Evolutionary conservation across 371 early-diverging fungal species (phyloP).

Genomic region (Batkoa obscura): DNA sequence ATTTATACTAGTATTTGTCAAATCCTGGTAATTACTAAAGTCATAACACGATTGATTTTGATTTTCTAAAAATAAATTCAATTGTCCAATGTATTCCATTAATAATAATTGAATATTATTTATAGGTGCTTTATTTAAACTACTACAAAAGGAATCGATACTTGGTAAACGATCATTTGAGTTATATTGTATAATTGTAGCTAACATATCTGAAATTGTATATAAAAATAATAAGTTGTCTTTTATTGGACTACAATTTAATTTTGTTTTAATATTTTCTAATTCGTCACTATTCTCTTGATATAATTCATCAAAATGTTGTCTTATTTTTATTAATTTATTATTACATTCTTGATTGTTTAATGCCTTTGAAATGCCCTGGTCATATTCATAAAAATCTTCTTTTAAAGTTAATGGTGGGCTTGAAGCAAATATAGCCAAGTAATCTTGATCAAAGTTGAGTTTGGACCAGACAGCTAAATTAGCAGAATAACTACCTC

Average conservation of each 20-base stretch:
- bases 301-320: neutral
- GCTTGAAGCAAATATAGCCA: constrained; percentile 42
- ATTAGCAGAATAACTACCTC: constrained; percentile 51
- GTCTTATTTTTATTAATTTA: neutral
- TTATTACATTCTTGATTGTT: neutral
- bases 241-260: neutral
- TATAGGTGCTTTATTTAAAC: neutral
- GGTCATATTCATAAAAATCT: constrained; percentile 39
- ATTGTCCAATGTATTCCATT: neutral
- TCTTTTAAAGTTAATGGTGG: constrained; percentile 35
- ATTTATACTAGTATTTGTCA: neutral
- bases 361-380: neutral
- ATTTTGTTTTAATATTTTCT: neutral
- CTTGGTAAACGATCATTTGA: neutral
- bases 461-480: constrained; percentile 48
- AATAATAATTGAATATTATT: neutral
- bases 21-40: neutral
- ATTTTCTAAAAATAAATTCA: neutral
- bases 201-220: neutral
- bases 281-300: neutral
- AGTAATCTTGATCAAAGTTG: constrained; percentile 34
- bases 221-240: neutral
- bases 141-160: neutral
- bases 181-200: constrained; percentile 5
- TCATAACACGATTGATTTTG: neutral